These are phyloP conservation scores for Tausonia pullulans DNA, from an alignment of 1,284 basidiomycete genomes.

Conservation along the genomic window DNA sequence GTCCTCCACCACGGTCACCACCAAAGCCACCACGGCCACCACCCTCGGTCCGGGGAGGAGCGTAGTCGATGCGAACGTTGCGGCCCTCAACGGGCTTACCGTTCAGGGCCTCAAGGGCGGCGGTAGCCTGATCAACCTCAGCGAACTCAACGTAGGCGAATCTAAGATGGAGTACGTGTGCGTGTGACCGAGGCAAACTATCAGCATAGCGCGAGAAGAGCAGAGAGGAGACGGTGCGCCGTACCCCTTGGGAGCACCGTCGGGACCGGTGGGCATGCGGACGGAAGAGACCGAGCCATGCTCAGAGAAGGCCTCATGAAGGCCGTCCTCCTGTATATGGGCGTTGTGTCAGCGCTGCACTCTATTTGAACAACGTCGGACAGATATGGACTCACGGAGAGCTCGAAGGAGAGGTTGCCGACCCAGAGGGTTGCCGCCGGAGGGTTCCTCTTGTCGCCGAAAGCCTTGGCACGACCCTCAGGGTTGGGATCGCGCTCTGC, in stretches of 20 bases:
- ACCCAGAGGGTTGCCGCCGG: constrained; percentile 55
- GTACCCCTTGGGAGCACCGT: constrained; percentile 75
- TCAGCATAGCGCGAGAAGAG: not conserved
- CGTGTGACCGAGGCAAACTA: no score
- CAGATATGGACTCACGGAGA: not conserved
- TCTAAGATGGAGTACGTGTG: not conserved
- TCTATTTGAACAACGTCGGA: no score
- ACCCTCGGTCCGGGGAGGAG: constrained; percentile 59
- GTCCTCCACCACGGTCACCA: constrained; percentile 39
- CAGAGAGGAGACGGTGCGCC: not conserved
- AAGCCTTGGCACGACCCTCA: constrained; percentile 39
- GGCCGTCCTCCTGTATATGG: constrained; percentile 50
- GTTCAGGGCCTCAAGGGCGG: constrained; percentile 57
- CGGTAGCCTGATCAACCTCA: constrained; percentile 65
- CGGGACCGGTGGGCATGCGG: constrained; percentile 83
- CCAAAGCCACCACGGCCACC: constrained; percentile 27
- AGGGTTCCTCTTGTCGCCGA: constrained; percentile 33
- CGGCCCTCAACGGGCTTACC: constrained; percentile 78
- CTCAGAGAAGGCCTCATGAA: constrained; percentile 89
- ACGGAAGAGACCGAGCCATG: constrained; percentile 81
- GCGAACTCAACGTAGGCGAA: constrained; percentile 96
- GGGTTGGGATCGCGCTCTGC: constrained; percentile 46
- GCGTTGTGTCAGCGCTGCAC: no score
- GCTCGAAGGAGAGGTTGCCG: constrained; percentile 72
- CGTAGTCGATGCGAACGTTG: constrained; percentile 59